Evolutionary conservation across 1,139 yeast species (phyloP), one percentile per base, ranked within the genome.

Genomic region (Geotrichum siamense): DNA sequence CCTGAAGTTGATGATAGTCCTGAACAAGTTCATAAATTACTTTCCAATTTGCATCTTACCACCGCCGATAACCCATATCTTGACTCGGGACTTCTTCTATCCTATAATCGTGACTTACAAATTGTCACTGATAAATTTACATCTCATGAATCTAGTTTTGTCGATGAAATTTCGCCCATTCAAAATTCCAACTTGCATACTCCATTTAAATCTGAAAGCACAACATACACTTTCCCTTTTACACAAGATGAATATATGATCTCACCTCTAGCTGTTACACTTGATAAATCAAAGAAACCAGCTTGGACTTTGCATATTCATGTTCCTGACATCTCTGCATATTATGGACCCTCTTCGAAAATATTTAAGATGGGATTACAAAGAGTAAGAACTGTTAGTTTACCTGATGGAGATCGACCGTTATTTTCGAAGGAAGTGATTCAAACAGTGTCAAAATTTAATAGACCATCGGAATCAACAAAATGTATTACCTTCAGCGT

Each of bases 401-500:
- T 47, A 5, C 49, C 49, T 3, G 49, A 47, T 15, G 49, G 49
- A 5, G 32, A 17, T 17, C 34, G 44, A 8, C 34, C 25, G 10
- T 16, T 47, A 26, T 29, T 47, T 25, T 42, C 43, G 3, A 27
- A 30, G 3, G 28, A 37, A 5, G 27, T 30, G 16, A 27, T 30
- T 16, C 21, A 41, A 4, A 34, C 23, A 9, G 41, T 32, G 3
- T 27, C 45, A 4, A 15, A 36, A 12, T 37, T 44, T 3, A 40
- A 38, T 26, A 47, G 31, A 3, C 20, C 33, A 12, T 30, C 27
- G 23, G 38, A 44, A 16, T 16, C 38, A 22, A 43, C 45, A 3
- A 38, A 45, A 12, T 51, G 53, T 27, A 27, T 51, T 10, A 51
- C 56, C 5, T 48, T 53, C 30, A 41, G 51, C 10, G 48, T 51